Evolutionary conservation across 768 basidiomycete species (phyloP), one percentile per base, ranked within the genome.

Genomic region (Hygrocybe coccinea): DNA sequence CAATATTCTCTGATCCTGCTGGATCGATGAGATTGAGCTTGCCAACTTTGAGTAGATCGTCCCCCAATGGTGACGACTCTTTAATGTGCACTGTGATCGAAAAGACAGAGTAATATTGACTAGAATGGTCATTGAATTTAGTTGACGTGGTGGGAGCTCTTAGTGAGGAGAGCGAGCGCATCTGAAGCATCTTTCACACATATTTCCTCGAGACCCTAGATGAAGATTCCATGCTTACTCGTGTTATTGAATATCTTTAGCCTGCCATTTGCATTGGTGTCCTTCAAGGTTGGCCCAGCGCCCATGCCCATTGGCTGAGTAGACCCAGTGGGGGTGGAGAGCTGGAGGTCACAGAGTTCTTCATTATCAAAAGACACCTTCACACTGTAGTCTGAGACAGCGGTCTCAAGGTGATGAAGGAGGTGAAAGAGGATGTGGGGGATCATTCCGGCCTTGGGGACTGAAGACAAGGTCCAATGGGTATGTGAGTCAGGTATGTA

Each of bases 21-120:
- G 98, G 76, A 67, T 99, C 97, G 52, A 99, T 97, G 19, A 99
- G 82, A 69, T 98, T 97, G 43, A 99, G 79, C 69, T 98, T 98
- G 22, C 97, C 97, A 34, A 94, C 86, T 65, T 88, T 89, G 46
- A 98, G 76, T 5, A 97, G 75, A 66, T 98, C 95, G 59, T 97
- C 92, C 2, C 90, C 90, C 35, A 83, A 75, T 10, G 78, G 68
- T 1, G 84, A 83, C 1, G 82, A 80, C 67, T 97, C 94, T 63
- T 95, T 97, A 59, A 85, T 83, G 65, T 97, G 92, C 0, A 99
- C n/a, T n/a, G n/a, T n/a, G n/a, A n/a, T n/a, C n/a, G n/a, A n/a
- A n/a, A n/a, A n/a, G n/a, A n/a, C n/a, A 1, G 95, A 97, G 67
- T 99, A 97, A 0, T 97, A 98, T 12, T 97, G 93, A 72, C 94